These are phyloP conservation scores for Tetracladium maxilliforme DNA, from an alignment of 2,329 filamentous ascomycete species.

Conservation along the genomic window DNA sequence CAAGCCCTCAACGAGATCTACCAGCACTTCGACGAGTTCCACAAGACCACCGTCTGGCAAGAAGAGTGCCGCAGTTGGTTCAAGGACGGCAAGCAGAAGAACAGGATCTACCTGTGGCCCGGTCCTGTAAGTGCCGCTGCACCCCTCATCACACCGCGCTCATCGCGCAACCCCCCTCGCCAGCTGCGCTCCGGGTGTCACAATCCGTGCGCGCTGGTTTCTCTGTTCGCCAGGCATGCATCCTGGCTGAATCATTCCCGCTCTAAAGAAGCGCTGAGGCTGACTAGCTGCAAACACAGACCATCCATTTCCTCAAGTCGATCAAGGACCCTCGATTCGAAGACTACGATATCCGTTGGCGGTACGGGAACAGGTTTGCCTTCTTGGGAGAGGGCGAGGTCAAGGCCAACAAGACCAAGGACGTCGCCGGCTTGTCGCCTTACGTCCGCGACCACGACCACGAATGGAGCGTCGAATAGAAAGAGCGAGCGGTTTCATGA, in stretches of 20 bases:
- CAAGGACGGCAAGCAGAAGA: conserved; percentile 17
- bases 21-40: conserved; percentile 16
- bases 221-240: no score
- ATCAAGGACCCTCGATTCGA: no score
- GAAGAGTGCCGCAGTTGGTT: conserved; percentile 19
- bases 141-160: not conserved
- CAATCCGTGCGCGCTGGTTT: no score
- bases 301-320: conserved; percentile 20
- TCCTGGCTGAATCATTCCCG: not conserved
- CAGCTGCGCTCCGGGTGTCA: no score
- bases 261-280: not conserved
- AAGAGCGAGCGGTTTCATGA: no score
- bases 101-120: conserved; percentile 17
- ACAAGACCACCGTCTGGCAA: conserved; percentile 17
- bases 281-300: conserved; percentile 9
- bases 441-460: conserved; percentile 27
- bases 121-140: conserved; percentile 13
- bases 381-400: conserved; percentile 26
- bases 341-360: no score
- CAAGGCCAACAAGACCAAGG: conserved; percentile 22
- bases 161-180: not conserved
- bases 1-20: conserved; percentile 17
- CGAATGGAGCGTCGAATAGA: conserved; percentile 26
- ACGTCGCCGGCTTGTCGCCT: conserved; percentile 23
- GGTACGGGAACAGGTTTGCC: conserved; percentile 20